Conservation (phyloP, 805 yeast species). For the Lipomyces yamanashiensis region DNA sequence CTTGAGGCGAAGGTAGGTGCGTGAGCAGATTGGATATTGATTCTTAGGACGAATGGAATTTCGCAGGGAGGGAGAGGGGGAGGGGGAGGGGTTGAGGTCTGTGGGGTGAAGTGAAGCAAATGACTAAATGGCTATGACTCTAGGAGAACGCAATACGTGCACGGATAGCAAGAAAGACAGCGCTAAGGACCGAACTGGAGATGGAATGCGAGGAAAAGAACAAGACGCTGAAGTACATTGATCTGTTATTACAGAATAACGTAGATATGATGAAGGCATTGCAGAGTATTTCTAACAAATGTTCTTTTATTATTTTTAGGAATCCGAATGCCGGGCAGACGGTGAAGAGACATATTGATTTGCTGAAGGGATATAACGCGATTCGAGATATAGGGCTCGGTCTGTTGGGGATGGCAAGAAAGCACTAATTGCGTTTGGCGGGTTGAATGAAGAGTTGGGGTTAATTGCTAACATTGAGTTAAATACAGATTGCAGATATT, state of each 20-base stretch:
- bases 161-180: slow-evolving; percentile 31
- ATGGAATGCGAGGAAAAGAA: slow-evolving; percentile 22
- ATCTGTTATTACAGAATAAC: neutral
- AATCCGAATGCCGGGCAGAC: slow-evolving; percentile 51
- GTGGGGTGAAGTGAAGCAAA: neutral
- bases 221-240: slow-evolving; percentile 22
- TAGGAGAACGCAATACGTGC: slow-evolving; percentile 23
- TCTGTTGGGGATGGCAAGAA: slow-evolving; percentile 56
- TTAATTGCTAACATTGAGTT: neutral
- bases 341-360: slow-evolving; percentile 57
- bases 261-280: neutral
- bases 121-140: neutral
- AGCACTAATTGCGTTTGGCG: neutral
- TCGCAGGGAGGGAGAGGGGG: slow-evolving; percentile 4
- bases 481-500: slow-evolving; percentile 29
- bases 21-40: neutral
- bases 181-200: slow-evolving; percentile 20
- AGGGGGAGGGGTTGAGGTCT: neutral
- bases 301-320: slow-evolving; percentile 2
- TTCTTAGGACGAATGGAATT: neutral
- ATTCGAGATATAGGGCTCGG: slow-evolving; percentile 64
- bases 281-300: neutral
- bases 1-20: slow-evolving; percentile 18
- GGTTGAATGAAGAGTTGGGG: neutral
- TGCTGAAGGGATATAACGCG: slow-evolving; percentile 64